phyloP scores from a whole-genome alignment of 495 filamentous ascomycete genomes.

The Lasiosphaeriaceae sp. region DNA sequence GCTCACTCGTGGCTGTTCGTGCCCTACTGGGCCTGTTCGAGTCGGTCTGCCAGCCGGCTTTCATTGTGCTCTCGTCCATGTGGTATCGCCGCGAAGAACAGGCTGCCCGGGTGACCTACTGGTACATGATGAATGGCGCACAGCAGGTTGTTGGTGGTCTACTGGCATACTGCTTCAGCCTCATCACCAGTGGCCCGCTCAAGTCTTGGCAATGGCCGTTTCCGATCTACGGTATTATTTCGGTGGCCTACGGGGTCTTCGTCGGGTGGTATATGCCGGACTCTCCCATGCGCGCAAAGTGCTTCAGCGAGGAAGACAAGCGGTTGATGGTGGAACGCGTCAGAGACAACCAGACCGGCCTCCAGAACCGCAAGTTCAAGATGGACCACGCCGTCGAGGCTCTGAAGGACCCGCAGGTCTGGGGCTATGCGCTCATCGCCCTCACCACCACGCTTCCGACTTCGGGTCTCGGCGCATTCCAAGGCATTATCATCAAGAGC shows the following conservation, averaged over 20 bases:
- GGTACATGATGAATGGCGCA: conserved; percentile 67
- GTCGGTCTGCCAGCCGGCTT: conserved; percentile 59
- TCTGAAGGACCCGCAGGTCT: conserved; percentile 46
- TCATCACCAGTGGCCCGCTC: conserved; percentile 43
- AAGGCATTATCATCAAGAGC: conserved; percentile 55
- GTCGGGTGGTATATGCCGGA: conserved; percentile 61
- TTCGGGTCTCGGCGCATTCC: conserved; percentile 62
- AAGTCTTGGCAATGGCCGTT: conserved; percentile 52
- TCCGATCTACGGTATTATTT: conserved; percentile 51
- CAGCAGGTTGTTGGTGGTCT: conserved; percentile 55
- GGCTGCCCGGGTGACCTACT: conserved; percentile 60
- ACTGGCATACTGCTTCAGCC: conserved; percentile 53
- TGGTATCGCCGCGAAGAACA: conserved; percentile 71
- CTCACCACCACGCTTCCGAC: conserved; percentile 66
- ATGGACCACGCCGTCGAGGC: conserved; percentile 44
- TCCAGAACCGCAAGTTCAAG: conserved; percentile 58
- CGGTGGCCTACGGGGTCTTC: conserved; percentile 52
- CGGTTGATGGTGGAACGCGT: conserved; percentile 56
- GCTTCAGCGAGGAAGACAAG: conserved; percentile 54
- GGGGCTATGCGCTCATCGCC: conserved; percentile 51
- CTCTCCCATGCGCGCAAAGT: conserved; percentile 58
- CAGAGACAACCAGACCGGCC: conserved; percentile 58
- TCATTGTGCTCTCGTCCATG: conserved; percentile 62
- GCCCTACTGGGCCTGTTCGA: conserved; percentile 67
- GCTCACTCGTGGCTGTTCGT: conserved; percentile 52